These are phyloP conservation scores for Scedosporium dehoogii DNA, from an alignment of 2,329 filamentous ascomycete genomes.

Conservation along the genomic window DNA sequence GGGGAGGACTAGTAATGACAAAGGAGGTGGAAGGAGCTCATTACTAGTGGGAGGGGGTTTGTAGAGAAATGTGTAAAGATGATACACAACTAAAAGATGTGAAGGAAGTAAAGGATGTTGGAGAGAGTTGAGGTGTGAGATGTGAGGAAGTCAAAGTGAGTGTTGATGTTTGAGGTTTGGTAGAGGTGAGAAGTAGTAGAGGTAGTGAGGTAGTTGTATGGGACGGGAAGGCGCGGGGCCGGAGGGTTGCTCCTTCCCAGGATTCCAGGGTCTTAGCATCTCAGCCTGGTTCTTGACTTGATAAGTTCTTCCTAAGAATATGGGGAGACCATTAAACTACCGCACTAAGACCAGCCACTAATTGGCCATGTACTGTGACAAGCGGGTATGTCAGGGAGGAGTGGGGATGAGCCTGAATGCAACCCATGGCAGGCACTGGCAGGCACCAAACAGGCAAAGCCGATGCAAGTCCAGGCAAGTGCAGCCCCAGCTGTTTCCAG, in stretches of 20 bases:
- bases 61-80: too few species aligned
- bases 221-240: neutral
- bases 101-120: neutral
- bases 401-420: too few species aligned
- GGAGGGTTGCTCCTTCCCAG: neutral
- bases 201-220: neutral
- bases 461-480: too few species aligned
- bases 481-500: too few species aligned
- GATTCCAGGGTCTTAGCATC: neutral
- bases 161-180: constrained; percentile 1
- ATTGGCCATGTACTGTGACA: too few species aligned
- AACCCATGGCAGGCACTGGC: too few species aligned
- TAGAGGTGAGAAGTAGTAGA: neutral
- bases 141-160: neutral
- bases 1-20: neutral
- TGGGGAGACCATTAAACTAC: neutral
- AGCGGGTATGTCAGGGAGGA: too few species aligned
- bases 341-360: too few species aligned
- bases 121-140: constrained; percentile 1
- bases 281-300: neutral
- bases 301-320: neutral
- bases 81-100: neutral
- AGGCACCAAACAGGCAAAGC: too few species aligned
- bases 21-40: neutral
- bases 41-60: neutral